A percentile compares a stretch with the other conserved stretches of the same genome.
Evolutionary conservation across 2,329 filamentous ascomycete genomes (phyloP).

Genomic region (Fusarium acutatum): DNA sequence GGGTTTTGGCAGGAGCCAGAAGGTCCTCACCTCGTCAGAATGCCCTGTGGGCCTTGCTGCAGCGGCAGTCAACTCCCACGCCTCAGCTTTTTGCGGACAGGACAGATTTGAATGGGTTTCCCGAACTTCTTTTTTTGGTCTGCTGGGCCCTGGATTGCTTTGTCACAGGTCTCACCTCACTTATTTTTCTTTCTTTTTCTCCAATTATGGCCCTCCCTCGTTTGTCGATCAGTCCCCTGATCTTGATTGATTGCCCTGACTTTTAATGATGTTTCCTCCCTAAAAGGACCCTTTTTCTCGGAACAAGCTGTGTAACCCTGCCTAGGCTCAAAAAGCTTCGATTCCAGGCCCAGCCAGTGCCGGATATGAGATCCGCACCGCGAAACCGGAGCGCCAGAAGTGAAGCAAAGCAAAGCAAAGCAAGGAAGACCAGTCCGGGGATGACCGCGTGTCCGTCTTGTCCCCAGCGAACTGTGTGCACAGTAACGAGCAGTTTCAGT

Average conservation of each 20-base stretch:
- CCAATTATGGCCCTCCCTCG: conserved; percentile 1
- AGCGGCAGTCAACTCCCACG: conserved; percentile 10
- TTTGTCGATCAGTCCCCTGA: conserved; percentile 3
- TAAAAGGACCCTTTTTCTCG: conserved; percentile 19
- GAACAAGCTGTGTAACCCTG: conserved; percentile 8
- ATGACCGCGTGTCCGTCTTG: conserved; percentile 38
- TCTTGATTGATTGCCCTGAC: conserved; percentile 1
- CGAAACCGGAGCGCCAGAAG: conserved; percentile 19
- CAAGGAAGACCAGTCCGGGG: conserved; percentile 32
- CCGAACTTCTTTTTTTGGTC: conserved; percentile 13
- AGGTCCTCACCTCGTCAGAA: conserved; percentile 1
- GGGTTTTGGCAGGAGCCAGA: conserved; percentile 2
- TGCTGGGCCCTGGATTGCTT: conserved; percentile 11
- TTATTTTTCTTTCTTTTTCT: neutral
- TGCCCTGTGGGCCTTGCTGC: neutral
- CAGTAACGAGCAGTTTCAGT: conserved; percentile 33
- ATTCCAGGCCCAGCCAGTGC: conserved; percentile 35
- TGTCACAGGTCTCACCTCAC: conserved; percentile 18
- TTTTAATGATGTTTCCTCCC: conserved; percentile 1
- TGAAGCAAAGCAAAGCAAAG: conserved; percentile 5
- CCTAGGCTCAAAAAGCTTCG: conserved; percentile 19
- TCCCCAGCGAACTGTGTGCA: conserved; percentile 28
- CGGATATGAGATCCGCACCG: conserved; percentile 35
- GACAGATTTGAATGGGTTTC: neutral
- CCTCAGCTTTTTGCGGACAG: neutral